These are phyloP conservation scores for Clonostachys chloroleuca DNA, from an alignment of 2,329 filamentous ascomycete genomes.

Conservation along the genomic window DNA sequence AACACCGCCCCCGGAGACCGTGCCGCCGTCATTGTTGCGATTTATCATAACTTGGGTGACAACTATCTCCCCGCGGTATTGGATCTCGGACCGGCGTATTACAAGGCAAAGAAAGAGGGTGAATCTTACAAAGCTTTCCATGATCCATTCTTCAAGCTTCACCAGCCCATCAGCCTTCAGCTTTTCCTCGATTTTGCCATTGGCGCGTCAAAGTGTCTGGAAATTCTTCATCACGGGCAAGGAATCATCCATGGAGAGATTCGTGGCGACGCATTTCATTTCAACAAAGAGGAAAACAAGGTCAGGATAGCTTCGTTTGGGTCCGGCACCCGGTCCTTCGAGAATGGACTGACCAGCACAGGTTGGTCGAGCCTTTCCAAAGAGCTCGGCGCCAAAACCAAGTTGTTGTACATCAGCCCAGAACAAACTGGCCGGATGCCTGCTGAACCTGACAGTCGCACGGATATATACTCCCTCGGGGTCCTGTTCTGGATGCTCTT, in stretches of 20 bases:
- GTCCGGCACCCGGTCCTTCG: slow-evolving; percentile 81
- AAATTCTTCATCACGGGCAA: slow-evolving; percentile 86
- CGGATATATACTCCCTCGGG: slow-evolving; percentile 90
- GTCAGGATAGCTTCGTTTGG: slow-evolving; percentile 85
- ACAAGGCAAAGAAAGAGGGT: slow-evolving; percentile 47
- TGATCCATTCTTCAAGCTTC: slow-evolving; percentile 40
- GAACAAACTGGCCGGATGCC: slow-evolving; percentile 94
- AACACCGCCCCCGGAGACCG: slow-evolving; percentile 65
- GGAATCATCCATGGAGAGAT: slow-evolving; percentile 89
- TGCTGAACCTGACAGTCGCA: slow-evolving; percentile 84
- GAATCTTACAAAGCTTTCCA: slow-evolving; percentile 42
- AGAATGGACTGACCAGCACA: slow-evolving; percentile 80
- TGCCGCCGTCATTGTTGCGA: slow-evolving; percentile 68
- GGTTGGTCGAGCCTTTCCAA: slow-evolving; percentile 83
- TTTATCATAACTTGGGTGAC: slow-evolving; percentile 68
- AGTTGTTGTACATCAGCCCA: slow-evolving; percentile 86
- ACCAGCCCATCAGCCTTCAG: slow-evolving; percentile 63
- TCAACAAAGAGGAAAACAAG: slow-evolving; percentile 62
- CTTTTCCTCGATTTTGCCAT: slow-evolving; percentile 89
- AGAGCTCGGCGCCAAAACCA: slow-evolving; percentile 82
- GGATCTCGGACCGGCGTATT: slow-evolving; percentile 74
- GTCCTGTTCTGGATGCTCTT: slow-evolving; percentile 85
- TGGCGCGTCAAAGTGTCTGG: slow-evolving; percentile 78
- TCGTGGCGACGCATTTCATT: slow-evolving; percentile 86
- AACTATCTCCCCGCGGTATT: slow-evolving; percentile 70